These are phyloP conservation scores for Gyrodon lividus DNA, from an alignment of 768 basidiomycete genomes.

Conservation along the genomic window DNA sequence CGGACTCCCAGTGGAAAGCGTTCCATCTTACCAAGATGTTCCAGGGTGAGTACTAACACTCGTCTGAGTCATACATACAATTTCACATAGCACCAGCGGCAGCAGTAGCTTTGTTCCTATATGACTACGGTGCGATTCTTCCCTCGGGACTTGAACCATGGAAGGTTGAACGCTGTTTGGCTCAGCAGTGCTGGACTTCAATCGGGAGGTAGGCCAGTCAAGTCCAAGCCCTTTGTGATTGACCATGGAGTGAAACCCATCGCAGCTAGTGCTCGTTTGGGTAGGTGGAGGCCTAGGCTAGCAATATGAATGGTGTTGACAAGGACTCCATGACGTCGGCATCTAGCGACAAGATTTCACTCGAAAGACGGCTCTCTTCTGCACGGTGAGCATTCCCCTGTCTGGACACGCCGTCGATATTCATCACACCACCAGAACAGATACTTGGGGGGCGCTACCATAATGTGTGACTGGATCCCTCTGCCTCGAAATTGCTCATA, in stretches of 20 bases:
- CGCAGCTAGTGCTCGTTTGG: neutral
- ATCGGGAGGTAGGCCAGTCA: neutral
- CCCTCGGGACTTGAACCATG: neutral
- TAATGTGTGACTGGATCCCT: neutral
- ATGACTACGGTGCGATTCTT: neutral
- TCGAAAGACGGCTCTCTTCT: neutral
- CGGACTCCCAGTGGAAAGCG: neutral
- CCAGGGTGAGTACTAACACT: neutral
- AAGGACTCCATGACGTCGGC: neutral
- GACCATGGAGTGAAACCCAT: neutral
- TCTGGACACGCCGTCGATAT: neutral
- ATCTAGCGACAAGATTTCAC: neutral
- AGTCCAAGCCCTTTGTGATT: neutral
- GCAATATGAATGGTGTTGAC: neutral
- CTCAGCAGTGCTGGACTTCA: neutral
- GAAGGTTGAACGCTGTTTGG: neutral
- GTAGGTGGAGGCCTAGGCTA: neutral
- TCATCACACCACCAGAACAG: neutral
- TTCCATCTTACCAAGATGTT: neutral
- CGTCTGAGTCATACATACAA: neutral
- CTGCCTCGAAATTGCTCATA: neutral
- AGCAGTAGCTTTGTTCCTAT: neutral
- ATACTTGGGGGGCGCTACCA: neutral
- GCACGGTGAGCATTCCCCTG: neutral
- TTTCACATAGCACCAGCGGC: neutral